A percentile compares a stretch with the other conserved stretches of the same genome.
phyloP scores from a whole-genome alignment of 495 filamentous ascomycete genomes.

The Corynascus novoguineensis region DNA sequence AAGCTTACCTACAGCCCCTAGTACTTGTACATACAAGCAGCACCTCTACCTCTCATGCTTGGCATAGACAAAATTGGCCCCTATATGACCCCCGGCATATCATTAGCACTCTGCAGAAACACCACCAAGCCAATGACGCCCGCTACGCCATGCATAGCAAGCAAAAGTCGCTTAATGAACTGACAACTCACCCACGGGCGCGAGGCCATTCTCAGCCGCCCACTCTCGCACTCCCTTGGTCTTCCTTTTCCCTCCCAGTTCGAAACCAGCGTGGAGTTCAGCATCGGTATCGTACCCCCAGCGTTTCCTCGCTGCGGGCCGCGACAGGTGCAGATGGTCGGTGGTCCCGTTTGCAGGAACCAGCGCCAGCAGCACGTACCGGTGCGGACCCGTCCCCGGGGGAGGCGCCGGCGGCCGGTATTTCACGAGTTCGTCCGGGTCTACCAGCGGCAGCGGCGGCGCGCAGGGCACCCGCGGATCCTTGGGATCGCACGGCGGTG shows the following conservation, averaged over 20 bases:
- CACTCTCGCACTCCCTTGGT: conserved; percentile 57
- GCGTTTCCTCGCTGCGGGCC: conserved; percentile 52
- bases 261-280: too few species aligned
- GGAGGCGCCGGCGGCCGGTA: conserved; percentile 61
- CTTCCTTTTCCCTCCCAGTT: conserved; percentile 34
- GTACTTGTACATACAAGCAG: too few species aligned
- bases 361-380: conserved; percentile 62
- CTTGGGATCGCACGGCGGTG: conserved; percentile 13
- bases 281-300: conserved; percentile 47
- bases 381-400: conserved; percentile 58
- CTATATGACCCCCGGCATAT: conserved; percentile 33
- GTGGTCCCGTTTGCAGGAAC: conserved; percentile 38
- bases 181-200: conserved; percentile 51
- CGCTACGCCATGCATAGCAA: background rate
- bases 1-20: too few species aligned
- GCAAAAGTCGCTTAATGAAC: background rate
- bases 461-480: background rate
- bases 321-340: conserved; percentile 42
- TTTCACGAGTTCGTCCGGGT: conserved; percentile 44
- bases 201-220: conserved; percentile 56
- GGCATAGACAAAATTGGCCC: conserved; percentile 62
- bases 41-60: conserved; percentile 57
- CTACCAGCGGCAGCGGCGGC: background rate
- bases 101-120: conserved; percentile 3
- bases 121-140: background rate